Conservation (phyloP, 768 basidiomycete genomes). For the Cystofilobasidium bisporidii region DNA sequence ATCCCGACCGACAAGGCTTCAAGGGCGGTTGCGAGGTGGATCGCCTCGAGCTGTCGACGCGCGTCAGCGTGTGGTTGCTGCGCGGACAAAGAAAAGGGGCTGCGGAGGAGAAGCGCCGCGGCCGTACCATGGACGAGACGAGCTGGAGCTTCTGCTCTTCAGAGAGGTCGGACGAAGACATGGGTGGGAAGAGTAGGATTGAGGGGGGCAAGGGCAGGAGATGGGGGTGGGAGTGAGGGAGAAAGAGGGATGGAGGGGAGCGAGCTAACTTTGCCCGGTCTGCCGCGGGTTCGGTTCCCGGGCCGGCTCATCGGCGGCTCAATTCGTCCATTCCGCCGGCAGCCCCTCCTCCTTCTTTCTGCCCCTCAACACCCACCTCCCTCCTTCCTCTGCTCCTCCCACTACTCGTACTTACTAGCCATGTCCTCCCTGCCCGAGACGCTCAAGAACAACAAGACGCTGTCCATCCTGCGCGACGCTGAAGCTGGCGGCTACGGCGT, state of each 20-base stretch:
- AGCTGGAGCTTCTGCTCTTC: constrained; percentile 21
- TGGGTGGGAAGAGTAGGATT: not conserved
- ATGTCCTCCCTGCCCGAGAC: constrained; percentile 9
- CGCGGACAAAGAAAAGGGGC: not conserved
- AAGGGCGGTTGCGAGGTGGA: constrained; percentile 10
- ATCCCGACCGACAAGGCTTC: constrained; percentile 19
- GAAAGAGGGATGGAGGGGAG: too few species aligned
- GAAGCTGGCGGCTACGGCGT: constrained; percentile 36
- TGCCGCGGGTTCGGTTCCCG: not conserved
- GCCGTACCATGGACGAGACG: constrained; percentile 16
- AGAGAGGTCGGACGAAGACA: not conserved
- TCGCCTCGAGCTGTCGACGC: constrained; percentile 8
- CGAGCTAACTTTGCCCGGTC: too few species aligned
- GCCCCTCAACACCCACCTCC: not conserved
- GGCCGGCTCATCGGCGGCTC: too few species aligned
- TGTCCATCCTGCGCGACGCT: constrained; percentile 38
- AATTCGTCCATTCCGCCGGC: too few species aligned
- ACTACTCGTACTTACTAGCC: too few species aligned
- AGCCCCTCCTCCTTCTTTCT: not conserved
- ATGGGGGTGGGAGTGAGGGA: not conserved
- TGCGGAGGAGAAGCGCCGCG: too few species aligned
- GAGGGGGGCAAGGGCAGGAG: not conserved
- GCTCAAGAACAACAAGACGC: constrained; percentile 34
- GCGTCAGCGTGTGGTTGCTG: too few species aligned
- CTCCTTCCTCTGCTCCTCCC: not conserved